These are phyloP conservation scores for Bombardia bombarda DNA, from an alignment of 495 filamentous ascomycete species.

Conservation along the genomic window DNA sequence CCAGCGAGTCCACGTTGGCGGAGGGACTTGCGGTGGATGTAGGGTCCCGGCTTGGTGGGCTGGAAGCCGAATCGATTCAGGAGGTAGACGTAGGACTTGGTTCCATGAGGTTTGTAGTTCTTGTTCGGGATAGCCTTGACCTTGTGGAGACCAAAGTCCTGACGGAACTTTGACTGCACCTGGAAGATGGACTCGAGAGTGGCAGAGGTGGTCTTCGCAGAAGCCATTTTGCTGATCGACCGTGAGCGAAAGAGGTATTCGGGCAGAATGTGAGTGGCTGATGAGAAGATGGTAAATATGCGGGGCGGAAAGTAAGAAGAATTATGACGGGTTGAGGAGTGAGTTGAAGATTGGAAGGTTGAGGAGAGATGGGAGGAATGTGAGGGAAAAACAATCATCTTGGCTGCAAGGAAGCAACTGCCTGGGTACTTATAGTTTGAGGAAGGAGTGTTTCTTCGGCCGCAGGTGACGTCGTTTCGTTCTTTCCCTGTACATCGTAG, in stretches of 20 bases:
- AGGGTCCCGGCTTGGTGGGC: conserved; percentile 63
- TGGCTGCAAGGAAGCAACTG: no score
- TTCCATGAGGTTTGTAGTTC: conserved; percentile 56
- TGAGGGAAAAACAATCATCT: no score
- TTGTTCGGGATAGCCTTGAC: conserved; percentile 47
- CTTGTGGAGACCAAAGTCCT: conserved; percentile 36
- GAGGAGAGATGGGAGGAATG: no score
- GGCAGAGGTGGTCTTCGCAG: not conserved
- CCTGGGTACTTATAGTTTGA: no score
- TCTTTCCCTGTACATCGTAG: no score
- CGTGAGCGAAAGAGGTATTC: not conserved
- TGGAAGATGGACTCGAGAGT: conserved; percentile 27
- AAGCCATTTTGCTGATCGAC: not conserved
- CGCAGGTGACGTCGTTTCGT: no score
- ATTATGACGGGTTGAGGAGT: no score
- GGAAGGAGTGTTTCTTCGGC: no score
- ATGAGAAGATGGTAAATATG: not conserved
- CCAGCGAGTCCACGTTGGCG: conserved; percentile 25
- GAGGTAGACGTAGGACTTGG: conserved; percentile 63
- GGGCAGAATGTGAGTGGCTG: not conserved
- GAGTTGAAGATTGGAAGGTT: no score
- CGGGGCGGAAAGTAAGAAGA: no score
- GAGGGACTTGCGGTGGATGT: conserved; percentile 39
- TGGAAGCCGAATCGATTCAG: conserved; percentile 64
- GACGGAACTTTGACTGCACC: conserved; percentile 24